Percentiles rank a stretch among this genome's conserved stretches.
Conservation (phyloP, 208 protist genomes). For the Trypanosoma congolense region DNA sequence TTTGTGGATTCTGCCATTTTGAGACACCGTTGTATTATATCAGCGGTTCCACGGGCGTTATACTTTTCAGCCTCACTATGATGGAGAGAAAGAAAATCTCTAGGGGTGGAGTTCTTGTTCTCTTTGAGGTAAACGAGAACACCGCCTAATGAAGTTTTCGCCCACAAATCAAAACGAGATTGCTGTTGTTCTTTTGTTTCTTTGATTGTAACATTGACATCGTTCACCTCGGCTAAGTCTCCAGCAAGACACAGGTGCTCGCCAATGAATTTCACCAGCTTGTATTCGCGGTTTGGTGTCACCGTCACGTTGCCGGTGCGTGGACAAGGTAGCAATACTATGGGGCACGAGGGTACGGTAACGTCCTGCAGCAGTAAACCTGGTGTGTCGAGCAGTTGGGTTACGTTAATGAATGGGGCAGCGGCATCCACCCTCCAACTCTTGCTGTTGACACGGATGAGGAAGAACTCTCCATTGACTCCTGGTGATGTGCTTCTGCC, state of each 20-base stretch:
- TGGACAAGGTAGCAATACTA: constrained; percentile 55
- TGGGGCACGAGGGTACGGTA: constrained; percentile 5
- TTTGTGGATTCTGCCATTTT: neutral
- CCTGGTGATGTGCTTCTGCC: too few relatives aligned
- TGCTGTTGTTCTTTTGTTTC: too few relatives aligned
- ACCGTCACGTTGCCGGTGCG: constrained; percentile 42
- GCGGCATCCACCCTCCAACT: constrained; percentile 2
- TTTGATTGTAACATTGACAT: neutral
- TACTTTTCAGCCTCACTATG: neutral
- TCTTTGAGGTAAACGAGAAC: neutral
- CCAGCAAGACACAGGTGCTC: constrained; percentile 44
- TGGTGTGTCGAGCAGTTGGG: constrained; percentile 13
- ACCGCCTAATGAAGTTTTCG: neutral
- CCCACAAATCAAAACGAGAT: too few relatives aligned
- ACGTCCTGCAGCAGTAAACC: constrained; percentile 29
- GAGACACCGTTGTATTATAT: neutral
- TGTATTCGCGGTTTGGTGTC: constrained; percentile 39
- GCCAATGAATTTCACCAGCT: constrained; percentile 61
- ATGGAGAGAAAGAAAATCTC: neutral
- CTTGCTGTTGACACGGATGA: constrained; percentile 24
- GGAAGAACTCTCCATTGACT: constrained; percentile 13
- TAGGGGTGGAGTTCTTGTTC: neutral
- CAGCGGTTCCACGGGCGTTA: neutral
- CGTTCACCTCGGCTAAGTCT: constrained; percentile 6
- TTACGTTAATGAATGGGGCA: constrained; percentile 23